A percentile compares a stretch with the other conserved stretches of the same genome.
phyloP scores from a whole-genome alignment of 257 asterid genomes.

The Solanum piurae region DNA sequence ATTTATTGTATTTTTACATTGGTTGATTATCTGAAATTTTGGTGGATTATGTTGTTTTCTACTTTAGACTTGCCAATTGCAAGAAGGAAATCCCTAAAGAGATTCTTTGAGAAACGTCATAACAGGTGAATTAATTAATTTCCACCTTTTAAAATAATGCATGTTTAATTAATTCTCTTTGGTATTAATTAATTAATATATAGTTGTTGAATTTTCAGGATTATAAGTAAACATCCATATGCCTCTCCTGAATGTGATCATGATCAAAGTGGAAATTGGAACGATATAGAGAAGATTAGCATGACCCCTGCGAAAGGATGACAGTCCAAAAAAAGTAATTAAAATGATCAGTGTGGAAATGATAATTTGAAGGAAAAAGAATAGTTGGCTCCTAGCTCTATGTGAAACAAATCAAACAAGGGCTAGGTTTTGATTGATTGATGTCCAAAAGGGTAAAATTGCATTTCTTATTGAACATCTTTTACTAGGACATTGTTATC shows the following conservation, averaged over 20 bases:
- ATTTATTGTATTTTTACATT: neutral
- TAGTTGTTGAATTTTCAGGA: neutral
- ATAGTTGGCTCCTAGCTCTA: neutral
- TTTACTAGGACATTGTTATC: neutral
- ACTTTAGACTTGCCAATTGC: conserved; percentile 2
- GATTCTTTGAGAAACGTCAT: conserved; percentile 13
- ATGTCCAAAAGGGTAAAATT: neutral
- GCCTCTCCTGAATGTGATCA: neutral
- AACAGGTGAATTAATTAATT: neutral
- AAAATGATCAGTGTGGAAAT: neutral
- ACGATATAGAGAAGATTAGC: neutral
- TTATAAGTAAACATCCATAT: neutral
- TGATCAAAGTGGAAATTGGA: neutral
- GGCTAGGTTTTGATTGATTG: neutral
- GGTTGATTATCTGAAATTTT: neutral
- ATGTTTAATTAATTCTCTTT: neutral
- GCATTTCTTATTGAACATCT: neutral
- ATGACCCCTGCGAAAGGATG: no score
- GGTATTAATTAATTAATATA: neutral
- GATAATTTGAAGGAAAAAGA: neutral
- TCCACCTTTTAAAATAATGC: neutral
- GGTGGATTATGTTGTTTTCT: neutral
- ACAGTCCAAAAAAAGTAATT: fast-evolving
- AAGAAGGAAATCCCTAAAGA: conserved; percentile 3
- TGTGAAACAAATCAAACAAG: neutral